Base-by-base conservation (phyloP, 148 eudicot genomes). In the Silene conica region DNA sequence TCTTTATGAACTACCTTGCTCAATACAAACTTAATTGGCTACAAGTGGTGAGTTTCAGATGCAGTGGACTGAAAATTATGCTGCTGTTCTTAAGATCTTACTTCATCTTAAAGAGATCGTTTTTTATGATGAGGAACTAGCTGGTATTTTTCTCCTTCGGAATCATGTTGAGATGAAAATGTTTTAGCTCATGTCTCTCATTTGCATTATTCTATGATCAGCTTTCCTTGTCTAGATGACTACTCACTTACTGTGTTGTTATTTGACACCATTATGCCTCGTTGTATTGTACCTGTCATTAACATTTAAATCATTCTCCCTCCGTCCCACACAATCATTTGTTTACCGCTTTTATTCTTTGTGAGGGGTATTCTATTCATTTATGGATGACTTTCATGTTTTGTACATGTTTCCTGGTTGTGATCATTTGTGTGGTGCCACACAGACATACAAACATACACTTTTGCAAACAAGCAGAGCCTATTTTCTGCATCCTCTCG, bases 151-250 rank as follows among this genome's bases (percentile, higher is more conserved):
- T 62, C 25, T 63, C 54, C 19, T 25, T 23, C 10, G 10, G 1
- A 67, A 55, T 74, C 62, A 54, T 26, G 50, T 52, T 63, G 64
- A 65, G 19, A 38, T 63, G 66, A n/a, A 73, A 26, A 59, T 14
- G 11, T 61, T 61, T 60, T n/a, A 20, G 6, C 52, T 38, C n/a
- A 7, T 38, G 10, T 26, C 69, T 43, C 46, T 74, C 66, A 14
- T 3, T 66, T 10, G 15, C 20, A 48, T 41, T 52, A 4, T 59
- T 63, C 18, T 13, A 21, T 14, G 56, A 6, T 62, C 20, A 50
- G 52, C 45, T 61, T 23, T 31, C 57, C 16, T 19, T 31, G 11
- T 43, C 66, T 7, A 13, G 14, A 21, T 69, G 71, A 54, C 69
- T 61, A 58, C 52, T 38, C 43, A 25, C 13, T 31, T 19, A 22